Percentiles rank a stretch among this genome's conserved stretches.
Conservation (phyloP, 176 grass and related monocot genomes). For the Carex kokanica region DNA sequence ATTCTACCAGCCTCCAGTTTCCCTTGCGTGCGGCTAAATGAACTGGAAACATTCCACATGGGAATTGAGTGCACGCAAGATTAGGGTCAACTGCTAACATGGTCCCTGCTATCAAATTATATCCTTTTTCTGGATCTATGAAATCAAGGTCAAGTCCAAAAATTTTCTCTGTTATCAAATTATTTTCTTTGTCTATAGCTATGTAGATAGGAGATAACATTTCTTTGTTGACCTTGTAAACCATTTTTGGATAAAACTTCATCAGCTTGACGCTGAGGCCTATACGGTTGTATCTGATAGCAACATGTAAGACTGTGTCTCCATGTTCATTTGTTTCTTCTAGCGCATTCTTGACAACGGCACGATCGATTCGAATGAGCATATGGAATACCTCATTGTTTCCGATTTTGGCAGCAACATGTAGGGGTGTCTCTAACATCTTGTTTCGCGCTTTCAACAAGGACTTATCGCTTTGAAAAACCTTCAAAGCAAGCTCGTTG, state of each 20-base stretch:
- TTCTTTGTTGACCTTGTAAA: neutral
- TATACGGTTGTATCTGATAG: neutral
- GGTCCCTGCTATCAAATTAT: neutral
- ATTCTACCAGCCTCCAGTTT: neutral
- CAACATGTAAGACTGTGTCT: slow-evolving; percentile 21
- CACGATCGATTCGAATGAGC: neutral
- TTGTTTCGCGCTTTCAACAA: neutral
- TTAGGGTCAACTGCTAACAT: neutral
- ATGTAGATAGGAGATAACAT: neutral
- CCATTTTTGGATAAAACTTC: neutral
- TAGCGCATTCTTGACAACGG: neutral
- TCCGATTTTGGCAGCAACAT: neutral
- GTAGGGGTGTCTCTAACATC: neutral
- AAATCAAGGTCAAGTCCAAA: neutral
- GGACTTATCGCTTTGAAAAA: neutral
- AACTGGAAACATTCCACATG: slow-evolving; percentile 9
- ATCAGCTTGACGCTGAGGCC: neutral
- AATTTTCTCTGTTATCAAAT: neutral
- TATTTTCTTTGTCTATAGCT: neutral
- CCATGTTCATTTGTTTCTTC: neutral
- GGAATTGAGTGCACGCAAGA: neutral
- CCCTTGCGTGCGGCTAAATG: neutral
- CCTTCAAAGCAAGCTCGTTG: neutral
- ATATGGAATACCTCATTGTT: neutral
- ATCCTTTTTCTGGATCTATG: neutral